Conservation (phyloP, 345 rosid genomes). For the Brassica carinata region DNA sequence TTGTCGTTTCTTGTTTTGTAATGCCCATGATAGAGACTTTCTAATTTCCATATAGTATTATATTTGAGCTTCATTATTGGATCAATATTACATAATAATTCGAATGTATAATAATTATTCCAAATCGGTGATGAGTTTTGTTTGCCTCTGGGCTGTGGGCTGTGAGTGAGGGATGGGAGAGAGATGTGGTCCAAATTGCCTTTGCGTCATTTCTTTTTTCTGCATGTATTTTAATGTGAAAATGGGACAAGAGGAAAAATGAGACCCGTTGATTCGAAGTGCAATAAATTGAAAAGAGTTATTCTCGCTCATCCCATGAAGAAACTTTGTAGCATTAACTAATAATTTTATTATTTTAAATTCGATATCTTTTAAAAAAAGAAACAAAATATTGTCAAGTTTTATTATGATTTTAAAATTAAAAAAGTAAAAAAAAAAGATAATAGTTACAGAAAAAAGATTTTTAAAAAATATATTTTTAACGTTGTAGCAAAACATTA, state of each 20-base stretch:
- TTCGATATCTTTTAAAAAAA: no score
- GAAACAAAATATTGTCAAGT: no score
- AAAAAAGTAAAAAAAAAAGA: no score
- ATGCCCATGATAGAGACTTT: conserved; percentile 9
- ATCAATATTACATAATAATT: conserved; percentile 18
- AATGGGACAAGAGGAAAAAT: conserved; percentile 24
- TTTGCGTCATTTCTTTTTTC: neutral
- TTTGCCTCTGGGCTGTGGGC: conserved; percentile 3
- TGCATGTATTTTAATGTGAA: neutral
- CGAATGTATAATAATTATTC: neutral
- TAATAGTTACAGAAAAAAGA: no score
- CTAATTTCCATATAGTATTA: neutral
- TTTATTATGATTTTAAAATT: no score
- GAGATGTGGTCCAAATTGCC: conserved; percentile 27
- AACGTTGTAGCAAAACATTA: no score
- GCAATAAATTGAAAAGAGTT: neutral
- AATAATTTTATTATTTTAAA: no score
- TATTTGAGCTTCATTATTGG: conserved; percentile 6
- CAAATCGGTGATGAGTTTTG: conserved; percentile 7
- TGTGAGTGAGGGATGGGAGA: conserved; percentile 25
- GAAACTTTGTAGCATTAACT: no score
- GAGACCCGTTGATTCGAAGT: neutral
- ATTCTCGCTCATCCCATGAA: no score
- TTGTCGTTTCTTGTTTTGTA: conserved; percentile 31
- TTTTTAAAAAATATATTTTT: no score